phyloP scores from a whole-genome alignment of 306 rosid genomes.

The Cucurbita moschata region DNA sequence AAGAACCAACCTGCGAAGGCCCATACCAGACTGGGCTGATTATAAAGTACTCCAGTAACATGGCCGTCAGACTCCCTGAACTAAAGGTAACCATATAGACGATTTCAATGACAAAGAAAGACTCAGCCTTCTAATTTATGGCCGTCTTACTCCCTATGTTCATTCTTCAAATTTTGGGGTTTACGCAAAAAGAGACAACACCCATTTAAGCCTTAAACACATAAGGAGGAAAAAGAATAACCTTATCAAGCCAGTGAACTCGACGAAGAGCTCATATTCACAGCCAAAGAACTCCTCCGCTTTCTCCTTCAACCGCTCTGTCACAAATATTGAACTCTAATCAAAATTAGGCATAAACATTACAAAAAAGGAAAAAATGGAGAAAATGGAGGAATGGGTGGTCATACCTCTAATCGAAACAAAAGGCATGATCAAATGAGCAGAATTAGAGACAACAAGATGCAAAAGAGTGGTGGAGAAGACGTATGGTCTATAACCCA shows the following conservation, averaged over 20 bases:
- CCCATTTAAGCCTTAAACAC: background rate
- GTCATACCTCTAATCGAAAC: conserved; percentile 53
- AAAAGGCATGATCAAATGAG: conserved; percentile 59
- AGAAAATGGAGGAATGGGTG: background rate
- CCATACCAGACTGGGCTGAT: no score
- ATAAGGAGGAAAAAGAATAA: conserved; percentile 6
- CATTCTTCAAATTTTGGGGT: background rate
- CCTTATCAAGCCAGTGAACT: conserved; percentile 94
- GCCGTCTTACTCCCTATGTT: background rate
- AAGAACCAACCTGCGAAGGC: no score
- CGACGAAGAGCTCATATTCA: conserved; percentile 64
- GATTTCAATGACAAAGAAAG: no score
- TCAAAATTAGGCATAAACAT: background rate
- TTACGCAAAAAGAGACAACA: background rate
- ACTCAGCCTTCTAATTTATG: no score
- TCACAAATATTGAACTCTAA: conserved; percentile 9
- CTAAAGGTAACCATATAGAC: no score
- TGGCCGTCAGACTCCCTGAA: no score
- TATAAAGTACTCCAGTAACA: no score
- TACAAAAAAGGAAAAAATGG: background rate
- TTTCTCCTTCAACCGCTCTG: conserved; percentile 85
- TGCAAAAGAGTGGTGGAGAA: conserved; percentile 85
- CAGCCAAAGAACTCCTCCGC: conserved; percentile 73
- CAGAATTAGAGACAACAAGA: conserved; percentile 61
- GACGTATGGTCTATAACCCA: conserved; percentile 73